Conservation (phyloP, 768 basidiomycete species). For the Collybia sordida region DNA sequence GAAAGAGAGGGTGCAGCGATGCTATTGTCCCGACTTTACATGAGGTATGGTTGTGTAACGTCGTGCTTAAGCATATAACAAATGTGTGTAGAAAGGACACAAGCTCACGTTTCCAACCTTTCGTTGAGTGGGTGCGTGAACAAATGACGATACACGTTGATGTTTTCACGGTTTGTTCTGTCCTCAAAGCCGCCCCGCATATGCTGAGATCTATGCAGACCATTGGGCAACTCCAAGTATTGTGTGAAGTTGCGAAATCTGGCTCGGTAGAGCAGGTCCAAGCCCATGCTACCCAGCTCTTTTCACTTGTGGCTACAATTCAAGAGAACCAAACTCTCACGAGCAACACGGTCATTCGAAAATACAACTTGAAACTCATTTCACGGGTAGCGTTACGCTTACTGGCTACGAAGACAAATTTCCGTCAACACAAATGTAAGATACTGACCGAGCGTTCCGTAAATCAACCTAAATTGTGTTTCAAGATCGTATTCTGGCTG, state of each 20-base stretch:
- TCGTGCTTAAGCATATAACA: background rate
- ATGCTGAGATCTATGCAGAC: conserved; percentile 36
- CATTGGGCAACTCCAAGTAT: conserved; percentile 65
- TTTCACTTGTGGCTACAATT: conserved; percentile 44
- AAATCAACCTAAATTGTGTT: background rate
- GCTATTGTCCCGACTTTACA: conserved; percentile 79
- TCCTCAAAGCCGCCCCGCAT: conserved; percentile 3
- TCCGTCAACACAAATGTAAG: conserved; percentile 41
- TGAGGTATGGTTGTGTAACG: conserved; percentile 53
- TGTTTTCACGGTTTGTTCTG: conserved; percentile 46
- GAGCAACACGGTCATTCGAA: conserved; percentile 67
- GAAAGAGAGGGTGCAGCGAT: conserved; percentile 84
- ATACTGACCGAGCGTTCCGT: conserved; percentile 4
- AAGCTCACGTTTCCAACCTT: conserved; percentile 43
- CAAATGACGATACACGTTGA: conserved; percentile 39
- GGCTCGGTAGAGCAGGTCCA: conserved; percentile 56
- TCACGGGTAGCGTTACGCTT: conserved; percentile 64
- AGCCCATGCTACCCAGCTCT: conserved; percentile 39
- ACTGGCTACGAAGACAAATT: conserved; percentile 46
- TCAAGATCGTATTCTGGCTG: conserved; percentile 30
- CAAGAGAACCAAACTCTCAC: conserved; percentile 38
- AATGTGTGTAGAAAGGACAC: conserved; percentile 55
- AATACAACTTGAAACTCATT: conserved; percentile 64
- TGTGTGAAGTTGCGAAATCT: conserved; percentile 70
- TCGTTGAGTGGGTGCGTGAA: conserved; percentile 48